These are phyloP conservation scores for Patellifolia procumbens DNA, from an alignment of 179 eudicot species.

Conservation along the genomic window DNA sequence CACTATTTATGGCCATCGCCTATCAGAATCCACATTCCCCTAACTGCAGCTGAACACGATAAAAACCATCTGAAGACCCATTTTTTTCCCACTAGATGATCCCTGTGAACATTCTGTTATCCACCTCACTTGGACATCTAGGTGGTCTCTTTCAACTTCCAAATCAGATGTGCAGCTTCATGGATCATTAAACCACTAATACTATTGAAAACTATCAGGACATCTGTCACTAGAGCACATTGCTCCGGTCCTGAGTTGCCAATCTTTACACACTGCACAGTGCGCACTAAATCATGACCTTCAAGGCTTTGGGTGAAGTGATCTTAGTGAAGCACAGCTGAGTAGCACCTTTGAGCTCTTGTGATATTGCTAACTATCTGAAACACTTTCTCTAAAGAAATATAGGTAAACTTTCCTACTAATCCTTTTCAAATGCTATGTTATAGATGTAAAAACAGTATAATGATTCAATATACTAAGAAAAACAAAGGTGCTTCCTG, in stretches of 20 bases:
- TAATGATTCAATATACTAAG: background rate
- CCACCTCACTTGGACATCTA: no score
- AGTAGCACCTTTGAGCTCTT: background rate
- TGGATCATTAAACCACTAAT: background rate
- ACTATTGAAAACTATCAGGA: background rate
- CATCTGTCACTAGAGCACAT: background rate
- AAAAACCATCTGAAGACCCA: no score
- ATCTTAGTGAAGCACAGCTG: background rate
- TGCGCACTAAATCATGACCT: background rate
- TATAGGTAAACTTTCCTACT: background rate
- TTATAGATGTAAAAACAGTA: no score
- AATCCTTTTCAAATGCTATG: background rate
- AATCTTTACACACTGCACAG: background rate
- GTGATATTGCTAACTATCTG: background rate
- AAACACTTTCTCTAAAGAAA: background rate
- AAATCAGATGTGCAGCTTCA: no score
- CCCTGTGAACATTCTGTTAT: no score
- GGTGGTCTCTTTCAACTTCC: no score
- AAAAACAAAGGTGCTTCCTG: background rate
- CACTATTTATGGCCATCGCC: no score
- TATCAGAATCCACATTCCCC: no score
- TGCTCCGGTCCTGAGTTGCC: background rate
- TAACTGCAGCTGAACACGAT: no score
- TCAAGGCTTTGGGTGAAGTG: background rate
- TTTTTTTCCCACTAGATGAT: no score